phyloP scores from a whole-genome alignment of 2,329 filamentous ascomycete species.

The Trichoderma sp. region DNA sequence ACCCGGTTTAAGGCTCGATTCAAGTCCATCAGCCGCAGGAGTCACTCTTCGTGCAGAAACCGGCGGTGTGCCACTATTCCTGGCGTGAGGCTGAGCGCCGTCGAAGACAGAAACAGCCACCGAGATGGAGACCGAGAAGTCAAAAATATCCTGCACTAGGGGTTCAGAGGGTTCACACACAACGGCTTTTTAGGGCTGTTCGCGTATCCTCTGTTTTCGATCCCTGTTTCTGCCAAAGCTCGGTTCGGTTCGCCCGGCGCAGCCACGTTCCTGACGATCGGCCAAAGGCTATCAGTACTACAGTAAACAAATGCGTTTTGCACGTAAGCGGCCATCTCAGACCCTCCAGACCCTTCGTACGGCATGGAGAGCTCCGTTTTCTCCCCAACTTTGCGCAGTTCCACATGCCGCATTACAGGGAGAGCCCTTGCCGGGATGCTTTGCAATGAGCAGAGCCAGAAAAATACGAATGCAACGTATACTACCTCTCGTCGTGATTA shows the following conservation, averaged over 20 bases:
- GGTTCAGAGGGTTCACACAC: background rate
- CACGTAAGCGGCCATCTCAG: background rate
- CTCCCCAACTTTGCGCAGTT: background rate
- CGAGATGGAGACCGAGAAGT: background rate
- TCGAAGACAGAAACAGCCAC: background rate
- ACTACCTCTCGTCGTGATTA: background rate
- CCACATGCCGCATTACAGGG: background rate
- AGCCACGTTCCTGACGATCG: constrained; percentile 13
- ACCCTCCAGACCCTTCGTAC: background rate
- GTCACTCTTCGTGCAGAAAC: constrained; percentile 1
- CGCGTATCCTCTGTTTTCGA: background rate
- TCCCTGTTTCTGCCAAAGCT: background rate
- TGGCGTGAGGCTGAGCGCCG: constrained; percentile 17
- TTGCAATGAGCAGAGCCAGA: background rate
- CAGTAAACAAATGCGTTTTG: background rate
- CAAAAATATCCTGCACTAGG: background rate
- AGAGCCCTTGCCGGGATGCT: background rate
- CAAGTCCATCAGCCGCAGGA: constrained; percentile 8
- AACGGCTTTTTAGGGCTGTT: background rate
- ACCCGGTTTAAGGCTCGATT: constrained; percentile 10
- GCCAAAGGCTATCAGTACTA: background rate
- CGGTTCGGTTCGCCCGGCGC: background rate
- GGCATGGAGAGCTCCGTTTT: background rate
- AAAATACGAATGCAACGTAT: background rate
- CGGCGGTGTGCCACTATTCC: constrained; percentile 6